Base-by-base conservation (phyloP, 345 rosid genomes). In the Salix koriyanagi region DNA sequence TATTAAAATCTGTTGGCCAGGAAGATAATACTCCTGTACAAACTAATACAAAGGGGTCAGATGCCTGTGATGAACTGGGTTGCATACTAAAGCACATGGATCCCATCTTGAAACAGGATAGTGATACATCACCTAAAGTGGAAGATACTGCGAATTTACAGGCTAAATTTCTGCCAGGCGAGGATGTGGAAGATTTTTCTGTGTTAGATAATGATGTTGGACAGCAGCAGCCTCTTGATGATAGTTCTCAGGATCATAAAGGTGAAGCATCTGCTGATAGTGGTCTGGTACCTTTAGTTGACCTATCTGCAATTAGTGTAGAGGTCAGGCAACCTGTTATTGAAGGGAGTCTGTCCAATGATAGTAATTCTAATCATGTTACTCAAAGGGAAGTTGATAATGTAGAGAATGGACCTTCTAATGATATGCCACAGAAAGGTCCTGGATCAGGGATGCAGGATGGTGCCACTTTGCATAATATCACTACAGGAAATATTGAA, bases 1-100 rank as follows among this genome's bases (percentile, higher is more conserved):
- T 92, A 79, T 86, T 96, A 83, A 96, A 94, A 83, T 96, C 97
- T 56, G 95, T 94, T 77, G 98, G 97, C 46, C 94, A 91, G 87
- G 99, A 96, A 75, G 94, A 96, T 73, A 83, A 73, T 15, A 75
- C 83, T 81, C 90, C 85, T 23, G 83, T 67, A 72, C 87, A 90
- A 75, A 50, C 72, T 82, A 81, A 74, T 77, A 77, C 65, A 75
- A 89, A 82, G 84, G 91, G 80, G 64, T 85, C 93, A 67, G 91
- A 86, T 76, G 85, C 88, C 77, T 88, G 85, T 86, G 92, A 90
- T 86, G 98, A 85, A 81, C 85, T 90, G 81, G 88, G 89, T 81
- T 89, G 89, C 79, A 79, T 92, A 58, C 81, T 88, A 80, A 88
- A 89, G 80, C 85, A 84, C 78, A 88, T 92, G 96, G 97, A 96